These are phyloP conservation scores for Penicillium paneum DNA, from an alignment of 2,329 filamentous ascomycete genomes.

Conservation along the genomic window DNA sequence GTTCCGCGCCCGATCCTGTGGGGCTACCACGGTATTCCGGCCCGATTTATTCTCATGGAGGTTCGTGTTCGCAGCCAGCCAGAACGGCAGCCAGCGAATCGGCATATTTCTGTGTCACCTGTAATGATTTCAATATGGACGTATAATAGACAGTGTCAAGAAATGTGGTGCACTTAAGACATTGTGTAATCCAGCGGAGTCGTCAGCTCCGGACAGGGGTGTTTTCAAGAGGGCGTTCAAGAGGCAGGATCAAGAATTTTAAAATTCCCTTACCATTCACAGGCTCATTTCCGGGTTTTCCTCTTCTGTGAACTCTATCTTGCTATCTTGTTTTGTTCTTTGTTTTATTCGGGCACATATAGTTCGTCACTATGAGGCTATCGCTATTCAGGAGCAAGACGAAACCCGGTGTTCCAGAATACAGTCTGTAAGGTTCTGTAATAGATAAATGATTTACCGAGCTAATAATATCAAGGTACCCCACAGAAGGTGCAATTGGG, in stretches of 20 bases:
- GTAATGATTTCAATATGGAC: background rate
- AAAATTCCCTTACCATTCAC: background rate
- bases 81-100: background rate
- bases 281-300: background rate
- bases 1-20: no score
- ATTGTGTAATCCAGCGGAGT: background rate
- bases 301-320: background rate
- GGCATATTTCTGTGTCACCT: background rate
- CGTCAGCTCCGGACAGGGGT: conserved; percentile 2
- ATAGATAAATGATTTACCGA: background rate
- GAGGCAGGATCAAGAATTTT: background rate
- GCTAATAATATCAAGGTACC: background rate
- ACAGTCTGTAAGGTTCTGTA: background rate
- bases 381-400: conserved; percentile 5
- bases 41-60: background rate
- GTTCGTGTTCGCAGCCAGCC: background rate
- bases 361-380: background rate
- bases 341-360: background rate
- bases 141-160: background rate
- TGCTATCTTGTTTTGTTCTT: no score
- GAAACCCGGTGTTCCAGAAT: background rate
- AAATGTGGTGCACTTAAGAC: background rate
- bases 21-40: background rate
- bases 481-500: background rate
- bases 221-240: background rate